phyloP scores from a whole-genome alignment of 2,329 filamentous ascomycete species.

The Arthrobotrys musiformis region DNA sequence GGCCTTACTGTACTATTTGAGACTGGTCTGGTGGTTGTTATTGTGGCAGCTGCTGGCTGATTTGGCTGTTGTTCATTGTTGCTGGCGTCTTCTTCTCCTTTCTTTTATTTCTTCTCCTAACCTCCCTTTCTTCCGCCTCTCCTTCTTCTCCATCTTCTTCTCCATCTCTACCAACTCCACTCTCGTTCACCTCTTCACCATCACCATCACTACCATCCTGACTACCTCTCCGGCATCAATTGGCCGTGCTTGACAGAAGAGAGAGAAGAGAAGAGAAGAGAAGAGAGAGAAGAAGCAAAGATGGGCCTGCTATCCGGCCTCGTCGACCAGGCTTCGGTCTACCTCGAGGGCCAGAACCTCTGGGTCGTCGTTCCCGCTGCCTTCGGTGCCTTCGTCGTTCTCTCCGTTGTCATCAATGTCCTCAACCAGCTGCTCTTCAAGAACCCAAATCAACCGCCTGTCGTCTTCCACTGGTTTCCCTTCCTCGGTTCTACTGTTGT shows the following conservation, averaged over 20 bases:
- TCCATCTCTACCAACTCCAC: background rate
- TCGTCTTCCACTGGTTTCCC: constrained; percentile 84
- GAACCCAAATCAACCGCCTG: constrained; percentile 81
- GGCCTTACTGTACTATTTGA: background rate
- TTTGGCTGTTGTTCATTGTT: background rate
- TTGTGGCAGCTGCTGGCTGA: background rate
- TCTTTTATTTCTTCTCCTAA: constrained; percentile 14
- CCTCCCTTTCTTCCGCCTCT: constrained; percentile 2
- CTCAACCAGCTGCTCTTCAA: constrained; percentile 80
- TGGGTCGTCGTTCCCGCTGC: constrained; percentile 38
- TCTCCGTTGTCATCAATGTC: constrained; percentile 79
- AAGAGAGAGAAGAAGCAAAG: no score
- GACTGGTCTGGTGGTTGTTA: background rate
- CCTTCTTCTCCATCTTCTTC: background rate
- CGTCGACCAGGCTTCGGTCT: constrained; percentile 46
- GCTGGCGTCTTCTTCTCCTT: constrained; percentile 8
- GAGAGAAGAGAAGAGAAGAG: no score
- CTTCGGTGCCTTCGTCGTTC: constrained; percentile 36
- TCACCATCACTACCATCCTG: background rate
- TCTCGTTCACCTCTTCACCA: background rate
- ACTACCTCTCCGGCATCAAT: background rate
- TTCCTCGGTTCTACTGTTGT: constrained; percentile 89
- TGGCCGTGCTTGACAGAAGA: no score
- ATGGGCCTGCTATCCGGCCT: constrained; percentile 49
- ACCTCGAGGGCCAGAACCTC: constrained; percentile 47